Evolutionary conservation across 176 grass and related monocot species (phyloP), one percentile per base, ranked within the genome.

Genomic region (Canna indica): DNA sequence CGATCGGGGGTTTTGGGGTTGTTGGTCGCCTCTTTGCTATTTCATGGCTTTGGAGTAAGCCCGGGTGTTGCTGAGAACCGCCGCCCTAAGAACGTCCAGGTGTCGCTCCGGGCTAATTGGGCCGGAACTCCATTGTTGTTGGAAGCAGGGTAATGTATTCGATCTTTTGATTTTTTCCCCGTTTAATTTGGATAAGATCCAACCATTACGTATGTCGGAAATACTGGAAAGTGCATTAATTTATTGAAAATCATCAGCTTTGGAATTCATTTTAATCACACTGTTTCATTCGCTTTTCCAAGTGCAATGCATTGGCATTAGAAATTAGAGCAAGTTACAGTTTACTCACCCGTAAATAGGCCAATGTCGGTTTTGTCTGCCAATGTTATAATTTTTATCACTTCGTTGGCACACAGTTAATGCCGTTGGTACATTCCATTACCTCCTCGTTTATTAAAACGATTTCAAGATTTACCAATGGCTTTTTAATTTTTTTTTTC

Each of bases 61-160:
- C 58, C 24, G 53, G 68, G 22, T n/a, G 56, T 27, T 15, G 77
- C 82, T 9, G 83, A 73, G 76, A 85, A 80, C 71, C 84, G 78
- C 63, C 78, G 83, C 72, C 83, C 85, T 75, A 99, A 90, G 86
- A 99, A 97, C 72, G 94, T 93, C 70, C 86, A 93, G 73, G 89
- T 85, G 44, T 78, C 89, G 15, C 84, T 99, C 59, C 84, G 86
- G 71, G 94, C 94, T 42, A 92, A 82, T 78, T 99, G 89, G 94
- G 77, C 84, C 12, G 94, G 89, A 25, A 99, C 94, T 57, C 86
- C 89, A 26, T 76, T 93, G 64, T 75, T 99, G 74, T 87, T 90
- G 66, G 86, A 99, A 85, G 89, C 94, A 59, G 89, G 78, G 94
- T 93, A 70, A 68, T 45, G 64, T 50, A 52, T 32, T 71, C n/a